Evolutionary conservation across 805 yeast species (phyloP), one percentile per base, ranked within the genome.

Genomic region (Wickerhamomyces tratensis): DNA sequence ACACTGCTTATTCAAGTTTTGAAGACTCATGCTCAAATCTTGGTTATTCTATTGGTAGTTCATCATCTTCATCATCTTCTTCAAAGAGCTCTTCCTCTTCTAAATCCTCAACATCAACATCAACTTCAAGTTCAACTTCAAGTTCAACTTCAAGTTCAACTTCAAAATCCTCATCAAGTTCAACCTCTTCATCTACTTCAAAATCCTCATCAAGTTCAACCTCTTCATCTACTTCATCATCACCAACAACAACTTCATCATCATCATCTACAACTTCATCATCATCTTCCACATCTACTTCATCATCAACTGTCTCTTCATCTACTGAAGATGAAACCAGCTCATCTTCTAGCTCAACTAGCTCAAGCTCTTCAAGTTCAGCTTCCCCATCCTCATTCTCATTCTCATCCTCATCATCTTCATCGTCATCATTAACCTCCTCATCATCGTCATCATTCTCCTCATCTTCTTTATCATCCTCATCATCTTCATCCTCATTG

Each of bases 1-100:
- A 64, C 40, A 58, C 68, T 42, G 96, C 96, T 46, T 67, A 66
- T 54, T 46, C 70, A 31, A 72, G 79, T 20, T 84, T 86, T 61
- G 57, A 74, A 56, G 49, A 61, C 45, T 53, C 77, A 20, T 83
- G 89, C 64, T 45, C 60, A 10, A 71, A 67, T 46, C 69, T 65
- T 50, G 69, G 72, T 45, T 70, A 66, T 40, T 46, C 57, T 25
- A 59, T 65, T 33, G 53, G 51, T 27, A 55, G 54, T 35, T 41
- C 59, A 12, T 43, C 55, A 25, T 43, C 65, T 7, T 44, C 64
- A 7, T 48, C 71, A 13, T 50, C 71, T 33, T 47, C 69, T 13
- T 44, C 67, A 11, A 43, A 68, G 15, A 41, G 63, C 9, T 41
- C 63, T 7, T 34, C 61, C n/a, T 39, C 66, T 13, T 43, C 63